Percentiles rank a stretch among this genome's conserved stretches.
Conservation (phyloP, 2,329 filamentous ascomycete genomes). For the Ascochyta viciae-villosae region DNA sequence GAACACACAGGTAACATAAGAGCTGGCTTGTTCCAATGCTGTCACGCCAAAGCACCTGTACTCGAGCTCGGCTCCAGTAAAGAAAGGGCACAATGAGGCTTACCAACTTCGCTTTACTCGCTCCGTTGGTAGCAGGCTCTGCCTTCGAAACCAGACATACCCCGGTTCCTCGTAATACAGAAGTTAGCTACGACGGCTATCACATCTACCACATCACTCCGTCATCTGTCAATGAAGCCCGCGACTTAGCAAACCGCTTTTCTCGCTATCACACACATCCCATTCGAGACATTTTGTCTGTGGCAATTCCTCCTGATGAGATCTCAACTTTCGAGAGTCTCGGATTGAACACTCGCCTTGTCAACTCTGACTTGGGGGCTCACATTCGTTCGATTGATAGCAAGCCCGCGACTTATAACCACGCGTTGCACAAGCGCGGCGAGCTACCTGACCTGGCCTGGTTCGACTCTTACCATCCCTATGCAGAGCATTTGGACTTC, state of each 20-base stretch:
- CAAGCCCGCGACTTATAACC: slow-evolving; percentile 21
- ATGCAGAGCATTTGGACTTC: slow-evolving; percentile 39
- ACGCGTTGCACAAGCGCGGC: slow-evolving; percentile 27
- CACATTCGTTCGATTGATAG: slow-evolving; percentile 45
- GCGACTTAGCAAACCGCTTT: slow-evolving; percentile 20
- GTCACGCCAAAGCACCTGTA: neutral
- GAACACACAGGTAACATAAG: neutral
- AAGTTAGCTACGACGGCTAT: slow-evolving; percentile 28
- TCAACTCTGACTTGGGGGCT: slow-evolving; percentile 55
- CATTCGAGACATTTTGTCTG: slow-evolving; percentile 27
- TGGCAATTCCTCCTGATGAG: slow-evolving; percentile 52
- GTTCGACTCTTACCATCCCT: slow-evolving; percentile 43
- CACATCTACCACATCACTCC: slow-evolving; percentile 29
- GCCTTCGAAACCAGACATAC: slow-evolving; percentile 7
- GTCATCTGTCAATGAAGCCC: slow-evolving; percentile 25
- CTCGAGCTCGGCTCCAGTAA: neutral
- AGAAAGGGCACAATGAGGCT: slow-evolving; percentile 17
- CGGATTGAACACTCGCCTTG: slow-evolving; percentile 46
- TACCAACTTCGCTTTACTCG: slow-evolving; percentile 14
- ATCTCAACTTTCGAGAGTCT: slow-evolving; percentile 48
- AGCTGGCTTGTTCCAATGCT: neutral
- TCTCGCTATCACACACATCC: slow-evolving; percentile 29
- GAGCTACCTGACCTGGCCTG: slow-evolving; percentile 52
- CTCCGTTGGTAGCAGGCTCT: slow-evolving; percentile 22
- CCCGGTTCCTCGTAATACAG: slow-evolving; percentile 2